Evolutionary conservation across 2,329 filamentous ascomycete genomes (phyloP), one percentile per base, ranked within the genome.

Genomic region (Gnomoniopsis smithogilvyi): DNA sequence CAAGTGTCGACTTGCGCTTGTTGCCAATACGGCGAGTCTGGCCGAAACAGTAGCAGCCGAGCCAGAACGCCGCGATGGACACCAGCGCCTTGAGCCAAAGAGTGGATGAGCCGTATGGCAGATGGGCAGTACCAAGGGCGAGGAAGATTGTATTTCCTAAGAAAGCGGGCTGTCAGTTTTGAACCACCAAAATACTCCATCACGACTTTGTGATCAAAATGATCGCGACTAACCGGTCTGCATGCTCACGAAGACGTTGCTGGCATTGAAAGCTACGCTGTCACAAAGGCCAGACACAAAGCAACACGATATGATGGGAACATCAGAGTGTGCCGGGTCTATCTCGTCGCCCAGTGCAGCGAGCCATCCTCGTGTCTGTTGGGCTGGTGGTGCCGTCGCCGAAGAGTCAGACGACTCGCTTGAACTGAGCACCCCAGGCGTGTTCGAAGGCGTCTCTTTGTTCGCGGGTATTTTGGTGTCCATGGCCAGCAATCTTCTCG

Each of bases 111-210:
- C 73, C 73, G 21, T 74, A 68, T 3, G 80, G 82, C 50, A 84
- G 80, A 33, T 72, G 70, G 2, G 82, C 78, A 14, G 82, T 79
- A 57, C 83, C 83, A 22, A 87, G 80, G 19, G 81, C 83, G 43
- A 87, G 76, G 71, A 87, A 86, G 65, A 87, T 80, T 11, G 84
- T 87, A 70, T 87, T 87, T 43, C 84, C 83, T 72, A 45, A 14
- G 19, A 17, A 38, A 41, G 12, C 14, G 12, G 38, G n/a, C 38
- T 4, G 26, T 30, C 26, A 30, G 26, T 30, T n/a, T 30, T 30
- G 26, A 4, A 4, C 26, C 26, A 30, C 8, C 26, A 4, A 30
- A 8, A 30, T 30, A 30, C 26, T 30, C 26, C 26, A 30, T 30
- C 26, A 30, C 26, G 8, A 30, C 26, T 30, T n/a, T 30, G 26